A percentile compares a stretch with the other conserved stretches of the same genome.
Conservation (phyloP, 1,284 basidiomycete genomes). For the Cryptococcus depauperatus region DNA sequence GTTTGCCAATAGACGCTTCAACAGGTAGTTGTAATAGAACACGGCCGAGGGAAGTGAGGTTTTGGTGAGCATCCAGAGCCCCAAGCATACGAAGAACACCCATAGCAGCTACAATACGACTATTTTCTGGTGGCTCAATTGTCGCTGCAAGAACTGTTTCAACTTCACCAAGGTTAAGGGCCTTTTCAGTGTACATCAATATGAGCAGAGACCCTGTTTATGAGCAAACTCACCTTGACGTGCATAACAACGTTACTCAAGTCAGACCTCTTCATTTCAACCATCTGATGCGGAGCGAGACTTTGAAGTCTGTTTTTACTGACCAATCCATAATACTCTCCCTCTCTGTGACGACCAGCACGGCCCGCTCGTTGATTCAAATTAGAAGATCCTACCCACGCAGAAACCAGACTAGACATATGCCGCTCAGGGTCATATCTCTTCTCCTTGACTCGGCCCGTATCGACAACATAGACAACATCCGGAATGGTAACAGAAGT, state of each 20-base stretch:
- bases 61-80: slow-evolving; percentile 66
- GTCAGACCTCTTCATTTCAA: slow-evolving; percentile 95
- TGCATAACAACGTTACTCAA: slow-evolving; percentile 91
- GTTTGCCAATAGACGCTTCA: slow-evolving; percentile 79
- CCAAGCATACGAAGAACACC: slow-evolving; percentile 75
- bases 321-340: slow-evolving; percentile 85
- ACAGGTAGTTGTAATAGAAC: slow-evolving; percentile 84
- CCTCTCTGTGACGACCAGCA: slow-evolving; percentile 83
- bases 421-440: slow-evolving; percentile 83
- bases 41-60: slow-evolving; percentile 77
- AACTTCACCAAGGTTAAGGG: slow-evolving; percentile 82
- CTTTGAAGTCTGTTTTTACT: slow-evolving; percentile 57
- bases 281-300: slow-evolving; percentile 75
- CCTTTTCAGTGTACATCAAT: slow-evolving; percentile 44
- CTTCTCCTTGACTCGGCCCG: slow-evolving; percentile 82
- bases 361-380: slow-evolving; percentile 88
- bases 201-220: not conserved
- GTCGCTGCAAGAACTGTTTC: slow-evolving; percentile 77
- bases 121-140: slow-evolving; percentile 81
- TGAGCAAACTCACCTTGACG: slow-evolving; percentile 54
- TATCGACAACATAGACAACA: slow-evolving; percentile 90
- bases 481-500: slow-evolving; percentile 94
- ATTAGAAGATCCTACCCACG: slow-evolving; percentile 90
- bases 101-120: slow-evolving; percentile 74
- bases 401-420: slow-evolving; percentile 76